Evolutionary conservation across 2,329 filamentous ascomycete species (phyloP), one percentile per base, ranked within the genome.

Genomic region (Amylocarpus encephaloides): DNA sequence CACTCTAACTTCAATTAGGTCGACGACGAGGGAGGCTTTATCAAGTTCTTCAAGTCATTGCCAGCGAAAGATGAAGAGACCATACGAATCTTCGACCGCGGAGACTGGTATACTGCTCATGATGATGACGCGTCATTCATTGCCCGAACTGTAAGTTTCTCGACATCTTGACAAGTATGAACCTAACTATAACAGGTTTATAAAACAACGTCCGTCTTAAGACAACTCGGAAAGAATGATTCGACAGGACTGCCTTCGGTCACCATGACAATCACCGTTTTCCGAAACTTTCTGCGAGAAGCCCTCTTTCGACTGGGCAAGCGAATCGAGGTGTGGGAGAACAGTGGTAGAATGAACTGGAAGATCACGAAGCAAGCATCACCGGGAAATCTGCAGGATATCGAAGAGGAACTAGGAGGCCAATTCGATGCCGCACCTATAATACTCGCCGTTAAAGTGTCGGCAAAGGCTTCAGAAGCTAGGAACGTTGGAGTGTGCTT

Each of bases 1-100:
- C 60, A 48, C 49, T 56, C 55, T 58, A 49, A 18, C 9, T 43
- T 2, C 34, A 10, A 33, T 11, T 49, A 91, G 86, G 88, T 97
- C 66, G 94, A 98, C 64, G 93, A 98, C 66, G 93, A 98, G 74
- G 83, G 85, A 65, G 90, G 92, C 59, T 98, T 98, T 75, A 96
- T 97, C 72, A 88, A 85, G 61, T 95, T 90, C 73, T 98, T 94
- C 76, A 92, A 92, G 62, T 85, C 83, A n/a, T 77, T 98, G 2
- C 82, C 89, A 5, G 63, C 74, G 12, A 81, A 82, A 47, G 80
- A 82, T 60, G 78, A 82, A 35, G 85, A 87, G 48, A 91, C 88
- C 0, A 78, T 98, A 48, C 85, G 93, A 48, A 85, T 98, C 53
- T 97, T 97, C 66, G 91, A 97, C 64, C 83, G 93, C 57, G 86